Conservation (phyloP, 306 rosid genomes). For the Heteromeles arbutifolia region DNA sequence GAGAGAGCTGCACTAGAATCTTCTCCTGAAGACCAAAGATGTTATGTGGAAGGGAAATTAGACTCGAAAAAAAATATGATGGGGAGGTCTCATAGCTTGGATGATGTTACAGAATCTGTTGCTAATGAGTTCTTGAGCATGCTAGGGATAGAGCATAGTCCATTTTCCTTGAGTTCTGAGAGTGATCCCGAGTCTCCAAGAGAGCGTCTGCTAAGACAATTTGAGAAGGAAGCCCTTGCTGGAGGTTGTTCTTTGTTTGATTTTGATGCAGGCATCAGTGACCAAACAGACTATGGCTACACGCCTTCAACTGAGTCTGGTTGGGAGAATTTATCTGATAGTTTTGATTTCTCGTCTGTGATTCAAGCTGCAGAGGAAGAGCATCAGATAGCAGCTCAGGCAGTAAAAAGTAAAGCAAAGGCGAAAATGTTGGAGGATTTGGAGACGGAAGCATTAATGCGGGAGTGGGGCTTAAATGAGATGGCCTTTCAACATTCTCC, state of each 20-base stretch:
- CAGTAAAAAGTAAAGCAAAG: conserved; percentile 41
- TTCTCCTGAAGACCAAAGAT: conserved; percentile 45
- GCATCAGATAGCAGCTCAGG: conserved; percentile 34
- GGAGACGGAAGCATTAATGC: conserved; percentile 86
- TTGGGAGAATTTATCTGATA: conserved; percentile 31
- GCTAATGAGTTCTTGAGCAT: conserved; percentile 67
- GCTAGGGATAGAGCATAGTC: conserved; percentile 59
- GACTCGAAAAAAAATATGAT: conserved; percentile 11
- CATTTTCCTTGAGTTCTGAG: conserved; percentile 50
- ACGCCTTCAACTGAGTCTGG: conserved; percentile 26
- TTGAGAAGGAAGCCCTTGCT: conserved; percentile 66
- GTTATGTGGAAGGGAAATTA: conserved; percentile 26
- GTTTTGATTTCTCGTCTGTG: conserved; percentile 29
- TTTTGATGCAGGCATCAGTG: conserved; percentile 30
- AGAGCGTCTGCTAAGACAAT: conserved; percentile 74
- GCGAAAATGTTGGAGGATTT: conserved; percentile 67
- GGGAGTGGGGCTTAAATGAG: conserved; percentile 80
- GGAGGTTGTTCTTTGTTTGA: conserved; percentile 65
- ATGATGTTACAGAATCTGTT: conserved; percentile 58
- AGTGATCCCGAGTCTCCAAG: conserved; percentile 84
- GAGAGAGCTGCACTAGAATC: conserved; percentile 59
- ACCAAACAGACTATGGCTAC: conserved; percentile 25
- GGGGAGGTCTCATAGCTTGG: conserved; percentile 47
- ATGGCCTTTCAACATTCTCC: conserved; percentile 77
- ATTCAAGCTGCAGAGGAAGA: conserved; percentile 43